A percentile compares a stretch with the other conserved stretches of the same genome.
phyloP scores from a whole-genome alignment of 2,329 filamentous ascomycete species.

The Bipolaris victoriae region DNA sequence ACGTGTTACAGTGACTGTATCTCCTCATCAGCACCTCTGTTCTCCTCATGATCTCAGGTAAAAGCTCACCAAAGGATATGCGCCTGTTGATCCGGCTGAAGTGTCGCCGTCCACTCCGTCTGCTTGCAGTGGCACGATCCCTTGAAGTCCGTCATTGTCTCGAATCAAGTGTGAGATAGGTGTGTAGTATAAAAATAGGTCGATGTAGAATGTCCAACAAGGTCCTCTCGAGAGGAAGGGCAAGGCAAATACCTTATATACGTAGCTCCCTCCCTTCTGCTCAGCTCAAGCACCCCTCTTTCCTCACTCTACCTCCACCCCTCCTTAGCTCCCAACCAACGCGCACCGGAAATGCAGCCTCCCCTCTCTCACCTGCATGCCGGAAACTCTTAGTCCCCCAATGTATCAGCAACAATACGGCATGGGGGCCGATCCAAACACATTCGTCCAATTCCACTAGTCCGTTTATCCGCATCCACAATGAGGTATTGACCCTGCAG shows the following conservation, averaged over 20 bases:
- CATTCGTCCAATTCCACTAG: too few species aligned
- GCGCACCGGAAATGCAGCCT: background rate
- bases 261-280: background rate
- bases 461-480: background rate
- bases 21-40: background rate
- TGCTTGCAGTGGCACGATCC: conserved; percentile 64
- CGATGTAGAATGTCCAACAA: conserved; percentile 14
- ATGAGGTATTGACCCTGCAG: background rate
- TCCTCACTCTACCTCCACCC: too few species aligned
- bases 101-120: conserved; percentile 58
- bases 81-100: conserved; percentile 53
- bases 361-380: background rate
- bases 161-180: background rate
- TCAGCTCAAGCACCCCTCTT: background rate
- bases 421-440: background rate
- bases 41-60: too few species aligned
- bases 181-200: background rate
- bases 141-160: conserved; percentile 53
- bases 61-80: conserved; percentile 55
- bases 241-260: background rate
- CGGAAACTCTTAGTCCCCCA: background rate
- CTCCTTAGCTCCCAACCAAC: background rate
- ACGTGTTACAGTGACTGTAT: conserved; percentile 62
- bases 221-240: conserved; percentile 10
- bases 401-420: conserved; percentile 8